Conservation (phyloP, 345 rosid genomes). For the Ceriops decandra region DNA sequence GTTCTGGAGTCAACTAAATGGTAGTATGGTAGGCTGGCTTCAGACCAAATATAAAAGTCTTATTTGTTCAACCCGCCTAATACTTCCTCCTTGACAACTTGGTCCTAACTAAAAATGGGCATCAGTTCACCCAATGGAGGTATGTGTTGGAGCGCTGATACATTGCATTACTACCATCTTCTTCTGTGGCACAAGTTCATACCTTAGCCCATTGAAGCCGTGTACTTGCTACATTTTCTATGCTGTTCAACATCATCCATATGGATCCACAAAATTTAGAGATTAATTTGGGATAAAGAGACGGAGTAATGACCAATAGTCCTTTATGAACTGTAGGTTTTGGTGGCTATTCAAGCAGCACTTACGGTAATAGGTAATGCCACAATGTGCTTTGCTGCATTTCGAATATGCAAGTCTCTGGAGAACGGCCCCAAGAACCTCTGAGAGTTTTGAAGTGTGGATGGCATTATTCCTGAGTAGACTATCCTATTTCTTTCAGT, state of each 20-base stretch:
- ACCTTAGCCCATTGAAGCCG: too few relatives aligned
- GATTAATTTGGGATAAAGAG: not conserved
- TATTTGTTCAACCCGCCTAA: not conserved
- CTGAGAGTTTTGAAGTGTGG: slow-evolving; percentile 22
- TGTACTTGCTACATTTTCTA: too few relatives aligned
- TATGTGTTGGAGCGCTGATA: too few relatives aligned
- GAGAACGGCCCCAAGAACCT: slow-evolving; percentile 44
- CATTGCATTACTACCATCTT: too few relatives aligned
- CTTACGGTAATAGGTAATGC: slow-evolving; percentile 77
- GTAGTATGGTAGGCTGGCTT: not conserved
- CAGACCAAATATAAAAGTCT: not conserved
- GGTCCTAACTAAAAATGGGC: not conserved
- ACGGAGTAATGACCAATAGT: not conserved
- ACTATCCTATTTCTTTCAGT: not conserved
- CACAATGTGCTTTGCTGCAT: slow-evolving; percentile 83
- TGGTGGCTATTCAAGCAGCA: slow-evolving; percentile 82
- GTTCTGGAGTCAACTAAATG: not conserved
- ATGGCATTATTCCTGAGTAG: not conserved
- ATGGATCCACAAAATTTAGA: not conserved
- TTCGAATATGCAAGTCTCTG: slow-evolving; percentile 54
- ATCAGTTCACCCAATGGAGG: not conserved
- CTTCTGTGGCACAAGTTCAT: too few relatives aligned
- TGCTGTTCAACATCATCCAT: too few relatives aligned
- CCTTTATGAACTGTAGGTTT: slow-evolving; percentile 36
- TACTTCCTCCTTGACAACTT: not conserved